Evolutionary conservation across 306 rosid species (phyloP).

Genomic region (Corylus heterophylla): DNA sequence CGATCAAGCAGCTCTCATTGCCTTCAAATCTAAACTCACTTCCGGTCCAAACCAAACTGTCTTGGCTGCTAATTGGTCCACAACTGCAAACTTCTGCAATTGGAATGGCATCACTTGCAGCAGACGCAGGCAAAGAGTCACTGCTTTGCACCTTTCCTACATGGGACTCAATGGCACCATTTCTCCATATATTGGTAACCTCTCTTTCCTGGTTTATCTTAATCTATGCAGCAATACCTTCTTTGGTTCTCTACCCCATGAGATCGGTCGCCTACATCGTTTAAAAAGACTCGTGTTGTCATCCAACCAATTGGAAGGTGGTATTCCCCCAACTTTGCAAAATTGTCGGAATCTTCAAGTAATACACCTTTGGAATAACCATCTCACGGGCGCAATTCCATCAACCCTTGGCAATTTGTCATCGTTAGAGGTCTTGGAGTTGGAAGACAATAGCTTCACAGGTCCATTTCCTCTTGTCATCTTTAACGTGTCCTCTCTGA

Average conservation of each 20-base stretch:
- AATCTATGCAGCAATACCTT: not conserved
- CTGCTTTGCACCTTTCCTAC: not conserved
- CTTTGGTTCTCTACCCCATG: not conserved
- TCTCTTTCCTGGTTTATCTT: not conserved
- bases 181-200: slow-evolving; percentile 3
- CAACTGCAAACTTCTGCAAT: not conserved
- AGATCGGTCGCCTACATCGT: not conserved
- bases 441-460: not conserved
- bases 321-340: not conserved
- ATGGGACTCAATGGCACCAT: not conserved
- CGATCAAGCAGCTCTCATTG: not conserved
- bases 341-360: not conserved
- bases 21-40: not conserved
- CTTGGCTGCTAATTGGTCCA: not conserved
- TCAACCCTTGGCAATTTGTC: not conserved
- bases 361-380: not conserved
- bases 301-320: not conserved
- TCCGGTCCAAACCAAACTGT: not conserved
- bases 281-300: accelerated
- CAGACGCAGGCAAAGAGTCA: not conserved
- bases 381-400: not conserved
- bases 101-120: not conserved
- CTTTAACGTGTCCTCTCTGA: not conserved
- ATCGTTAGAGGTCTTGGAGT: not conserved
- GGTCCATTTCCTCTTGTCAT: not conserved